These are phyloP conservation scores for Suillus alpinus DNA, from an alignment of 768 basidiomycete species.

Conservation along the genomic window DNA sequence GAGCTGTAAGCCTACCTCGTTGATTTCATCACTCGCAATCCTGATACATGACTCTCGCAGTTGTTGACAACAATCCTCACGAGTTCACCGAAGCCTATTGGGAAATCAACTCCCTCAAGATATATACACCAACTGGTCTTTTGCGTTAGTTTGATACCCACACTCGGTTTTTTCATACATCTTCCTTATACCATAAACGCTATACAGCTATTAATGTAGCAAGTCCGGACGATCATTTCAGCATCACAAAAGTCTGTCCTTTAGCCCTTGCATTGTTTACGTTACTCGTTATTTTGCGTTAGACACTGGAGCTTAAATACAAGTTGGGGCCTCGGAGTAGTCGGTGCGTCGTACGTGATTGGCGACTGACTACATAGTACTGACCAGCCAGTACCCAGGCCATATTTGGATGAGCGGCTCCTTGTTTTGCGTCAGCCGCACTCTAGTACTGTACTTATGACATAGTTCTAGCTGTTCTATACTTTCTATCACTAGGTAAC, in stretches of 20 bases:
- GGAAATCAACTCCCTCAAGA: conserved; percentile 59
- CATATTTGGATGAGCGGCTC: neutral
- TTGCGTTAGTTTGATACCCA: neutral
- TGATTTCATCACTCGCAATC: neutral
- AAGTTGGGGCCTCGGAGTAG: neutral
- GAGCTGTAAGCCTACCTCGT: conserved; percentile 40
- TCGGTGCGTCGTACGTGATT: neutral
- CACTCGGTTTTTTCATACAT: neutral
- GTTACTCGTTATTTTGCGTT: neutral
- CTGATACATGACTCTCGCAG: conserved; percentile 26
- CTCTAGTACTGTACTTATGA: neutral
- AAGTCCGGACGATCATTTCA: too few species aligned
- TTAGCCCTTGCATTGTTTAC: neutral
- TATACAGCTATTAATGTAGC: neutral
- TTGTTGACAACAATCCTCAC: conserved; percentile 56
- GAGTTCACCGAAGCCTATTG: conserved; percentile 66
- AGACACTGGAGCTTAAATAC: neutral
- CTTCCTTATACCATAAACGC: neutral
- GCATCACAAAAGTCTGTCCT: neutral
- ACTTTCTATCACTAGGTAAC: neutral
- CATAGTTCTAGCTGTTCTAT: neutral
- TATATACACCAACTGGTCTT: conserved; percentile 39
- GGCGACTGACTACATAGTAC: neutral
- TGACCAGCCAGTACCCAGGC: neutral
- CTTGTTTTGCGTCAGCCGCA: neutral